Evolutionary conservation across 257 asterid genomes (phyloP).

Genomic region (Lavandula angustifolia): DNA sequence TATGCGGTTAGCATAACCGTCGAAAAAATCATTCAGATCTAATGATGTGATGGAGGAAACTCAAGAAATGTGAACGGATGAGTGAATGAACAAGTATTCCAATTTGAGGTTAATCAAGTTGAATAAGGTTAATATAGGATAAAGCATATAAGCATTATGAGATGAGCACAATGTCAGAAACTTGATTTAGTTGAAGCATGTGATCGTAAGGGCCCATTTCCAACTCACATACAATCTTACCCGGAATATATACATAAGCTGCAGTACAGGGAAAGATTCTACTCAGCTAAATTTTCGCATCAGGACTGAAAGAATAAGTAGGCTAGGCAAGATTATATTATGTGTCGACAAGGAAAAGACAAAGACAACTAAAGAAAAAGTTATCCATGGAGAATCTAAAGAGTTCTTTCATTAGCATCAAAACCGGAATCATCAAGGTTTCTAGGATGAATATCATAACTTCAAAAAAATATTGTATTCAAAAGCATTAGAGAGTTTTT

Average conservation of each 20-base stretch:
- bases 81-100: too few relatives aligned
- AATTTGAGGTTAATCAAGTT: neutral
- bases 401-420: neutral
- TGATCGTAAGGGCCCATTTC: neutral
- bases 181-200: neutral
- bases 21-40: too few relatives aligned
- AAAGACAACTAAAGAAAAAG: neutral
- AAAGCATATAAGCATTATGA: neutral
- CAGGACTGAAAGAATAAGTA: neutral
- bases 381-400: neutral
- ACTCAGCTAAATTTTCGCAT: neutral
- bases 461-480: neutral
- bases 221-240: constrained; percentile 3
- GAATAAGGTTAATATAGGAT: too few relatives aligned
- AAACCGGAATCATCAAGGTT: constrained; percentile 14
- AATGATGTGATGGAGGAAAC: too few relatives aligned
- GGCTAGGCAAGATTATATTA: neutral
- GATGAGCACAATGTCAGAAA: neutral
- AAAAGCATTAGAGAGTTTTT: constrained; percentile 1
- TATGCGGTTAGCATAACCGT: neutral
- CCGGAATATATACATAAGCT: constrained; percentile 9
- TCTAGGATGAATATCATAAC: neutral
- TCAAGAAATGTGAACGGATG: neutral
- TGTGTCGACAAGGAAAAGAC: constrained; percentile 6
- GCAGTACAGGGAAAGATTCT: neutral